Evolutionary conservation across 192 early-diverging fungal genomes (phyloP), one percentile per base, ranked within the genome.

Genomic region (Podila clonocystis): DNA sequence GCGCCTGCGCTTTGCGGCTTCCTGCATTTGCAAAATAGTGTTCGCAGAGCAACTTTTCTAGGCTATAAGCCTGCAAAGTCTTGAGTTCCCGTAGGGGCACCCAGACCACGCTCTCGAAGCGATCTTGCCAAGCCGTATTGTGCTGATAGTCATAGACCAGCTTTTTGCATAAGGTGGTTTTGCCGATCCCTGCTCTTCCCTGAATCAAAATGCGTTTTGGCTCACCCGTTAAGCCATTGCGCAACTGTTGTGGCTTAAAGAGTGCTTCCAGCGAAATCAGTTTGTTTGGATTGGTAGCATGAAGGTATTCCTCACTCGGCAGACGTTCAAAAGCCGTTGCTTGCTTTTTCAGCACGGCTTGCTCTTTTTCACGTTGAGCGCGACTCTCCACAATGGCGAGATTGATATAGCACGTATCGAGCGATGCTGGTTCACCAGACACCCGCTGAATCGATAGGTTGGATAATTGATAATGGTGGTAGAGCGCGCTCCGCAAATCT

Each of bases 81-180:
- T 29, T 58, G 48, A 73, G 71, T n/a, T 34, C 57, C 26, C 71
- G 71, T 38, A 73, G 33, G 48, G 71, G 71, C 28, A 73, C 15
- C 71, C 71, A 73, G 22, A 73, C 20, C 2, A 73, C 64, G 17
- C 41, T n/a, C 13, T 73, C 64, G 48, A 73, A 73, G 0, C 28
- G 71, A 50, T 66, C 64, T 31, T 17, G 45, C 71, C 71, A 73
- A 4, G 50, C 20, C 15, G 63, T 63, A 22, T 0, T 49, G 7
- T 7, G 7, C 58, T 73, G 71, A 50, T 61, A 58, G 31, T 19
- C 17, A 24, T 66, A 55, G 24, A 73, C 63, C 36, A 73, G 17
- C 58, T 61, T 73, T 49, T 73, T 73, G 64, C 71, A 73, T 6
- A 73, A 41, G 59, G 71, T 73, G 30, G 71, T 66, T 20, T 73